Evolutionary conservation across 331 rosid genomes (phyloP), one percentile per base, ranked within the genome.

Genomic region (Telfairia occidentalis): DNA sequence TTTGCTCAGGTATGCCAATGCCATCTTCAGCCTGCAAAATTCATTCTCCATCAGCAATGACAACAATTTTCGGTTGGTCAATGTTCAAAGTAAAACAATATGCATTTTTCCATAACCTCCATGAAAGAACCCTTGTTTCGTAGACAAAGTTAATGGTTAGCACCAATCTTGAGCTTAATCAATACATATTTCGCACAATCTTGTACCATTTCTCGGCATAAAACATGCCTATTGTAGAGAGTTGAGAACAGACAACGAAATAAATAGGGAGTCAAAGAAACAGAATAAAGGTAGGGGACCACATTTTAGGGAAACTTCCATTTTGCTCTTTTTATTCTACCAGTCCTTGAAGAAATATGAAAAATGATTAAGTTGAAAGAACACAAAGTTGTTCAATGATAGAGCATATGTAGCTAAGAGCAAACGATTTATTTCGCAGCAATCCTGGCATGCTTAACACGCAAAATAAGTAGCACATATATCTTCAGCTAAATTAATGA

Each of bases 11-110:
- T 78, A 95, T 60, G 59, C 98, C 96, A 58, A 90, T 71, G 69
- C 97, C 98, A 72, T 95, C 97, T 82, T 95, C 97, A 73, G 97
- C 97, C 98, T 91, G 96, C 81, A 84, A 53, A 78, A 82, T 60
- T 69, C 57, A 78, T 59, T 77, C 72, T 81, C 78, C 77, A 80
- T 78, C 77, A 76, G 28, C 49, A 42, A 35, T 32, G 76, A 70
- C 58, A 29, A 16, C 26, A 45, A 28, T 71, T 21, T 26, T 45
- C 23, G 1, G 43, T 48, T 48, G 24, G 23, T 28, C 34, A 53
- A 50, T 28, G 29, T 49, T 49, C 16, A 52, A 21, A 73, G 46
- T 52, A 73, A 50, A 9, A 49, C 10, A 32, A 1, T 19, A 52
- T 73, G 65, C n/a, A 19, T 34, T n/a, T 32, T 21, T 2, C 46